phyloP scores from a whole-genome alignment of 257 asterid species.

The Solanum clarkiae region DNA sequence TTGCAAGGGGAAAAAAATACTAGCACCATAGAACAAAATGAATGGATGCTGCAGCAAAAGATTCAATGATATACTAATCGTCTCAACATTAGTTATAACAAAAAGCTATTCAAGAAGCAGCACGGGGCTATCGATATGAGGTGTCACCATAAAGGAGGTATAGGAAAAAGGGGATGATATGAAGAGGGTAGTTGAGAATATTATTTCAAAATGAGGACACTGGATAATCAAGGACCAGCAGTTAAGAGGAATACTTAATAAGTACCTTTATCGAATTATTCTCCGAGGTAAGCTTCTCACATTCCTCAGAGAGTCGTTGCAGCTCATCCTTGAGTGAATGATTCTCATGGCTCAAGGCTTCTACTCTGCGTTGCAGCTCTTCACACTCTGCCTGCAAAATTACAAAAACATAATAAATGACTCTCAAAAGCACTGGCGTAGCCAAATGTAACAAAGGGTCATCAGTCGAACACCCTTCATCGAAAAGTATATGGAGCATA shows the following conservation, averaged over 20 bases:
- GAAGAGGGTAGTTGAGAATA: not conserved
- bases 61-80: not conserved
- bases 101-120: not conserved
- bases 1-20: not conserved
- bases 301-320: constrained; percentile 68
- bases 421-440: no score
- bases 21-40: not conserved
- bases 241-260: not conserved
- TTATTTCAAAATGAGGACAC: not conserved
- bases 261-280: constrained; percentile 56
- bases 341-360: constrained; percentile 51
- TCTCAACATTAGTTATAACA: not conserved
- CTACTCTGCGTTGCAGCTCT: constrained; percentile 72
- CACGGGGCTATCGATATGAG: not conserved
- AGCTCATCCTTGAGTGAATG: constrained; percentile 53
- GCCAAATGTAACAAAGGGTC: no score
- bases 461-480: no score
- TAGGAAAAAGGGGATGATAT: not conserved
- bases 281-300: constrained; percentile 65
- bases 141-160: not conserved
- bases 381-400: constrained; percentile 71
- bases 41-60: not conserved
- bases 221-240: not conserved
- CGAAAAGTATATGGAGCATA: no score
- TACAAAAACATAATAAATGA: not conserved